phyloP scores from a whole-genome alignment of 306 rosid genomes.

The Rosa persica region DNA sequence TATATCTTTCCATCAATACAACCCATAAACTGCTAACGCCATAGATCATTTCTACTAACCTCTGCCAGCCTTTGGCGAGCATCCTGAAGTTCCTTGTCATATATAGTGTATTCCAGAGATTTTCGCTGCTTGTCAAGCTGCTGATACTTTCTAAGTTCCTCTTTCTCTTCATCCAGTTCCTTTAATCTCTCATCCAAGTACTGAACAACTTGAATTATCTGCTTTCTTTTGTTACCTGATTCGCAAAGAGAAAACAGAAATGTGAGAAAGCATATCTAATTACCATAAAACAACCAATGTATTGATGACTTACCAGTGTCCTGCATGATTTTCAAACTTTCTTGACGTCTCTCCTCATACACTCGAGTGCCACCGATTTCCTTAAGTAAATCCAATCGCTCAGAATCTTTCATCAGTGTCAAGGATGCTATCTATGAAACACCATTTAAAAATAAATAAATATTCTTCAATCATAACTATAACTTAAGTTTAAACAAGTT shows the following conservation, averaged over 20 bases:
- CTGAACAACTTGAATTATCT: constrained; percentile 97
- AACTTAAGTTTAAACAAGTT: constrained; percentile 27
- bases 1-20: not conserved
- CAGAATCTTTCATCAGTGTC: constrained; percentile 97
- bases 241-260: constrained; percentile 26
- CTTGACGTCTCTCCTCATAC: constrained; percentile 96
- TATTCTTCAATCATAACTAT: constrained; percentile 15
- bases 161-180: constrained; percentile 97
- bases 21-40: not conserved
- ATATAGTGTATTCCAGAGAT: constrained; percentile 84
- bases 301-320: constrained; percentile 68
- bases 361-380: constrained; percentile 99
- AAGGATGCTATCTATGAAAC: constrained; percentile 74
- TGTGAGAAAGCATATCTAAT: constrained; percentile 11
- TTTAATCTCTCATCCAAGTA: constrained; percentile 92
- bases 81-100: constrained; percentile 85
- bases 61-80: constrained; percentile 83
- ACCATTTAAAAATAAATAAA: not conserved
- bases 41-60: constrained; percentile 46
- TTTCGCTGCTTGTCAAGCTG: constrained; percentile 93
- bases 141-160: constrained; percentile 90
- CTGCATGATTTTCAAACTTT: constrained; percentile 97
- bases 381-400: constrained; percentile 85
- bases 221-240: constrained; percentile 86
- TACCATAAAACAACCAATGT: constrained; percentile 2